These are phyloP conservation scores for Nannizziopsis arthrosporioides DNA, from an alignment of 2,329 filamentous ascomycete species.

Conservation along the genomic window DNA sequence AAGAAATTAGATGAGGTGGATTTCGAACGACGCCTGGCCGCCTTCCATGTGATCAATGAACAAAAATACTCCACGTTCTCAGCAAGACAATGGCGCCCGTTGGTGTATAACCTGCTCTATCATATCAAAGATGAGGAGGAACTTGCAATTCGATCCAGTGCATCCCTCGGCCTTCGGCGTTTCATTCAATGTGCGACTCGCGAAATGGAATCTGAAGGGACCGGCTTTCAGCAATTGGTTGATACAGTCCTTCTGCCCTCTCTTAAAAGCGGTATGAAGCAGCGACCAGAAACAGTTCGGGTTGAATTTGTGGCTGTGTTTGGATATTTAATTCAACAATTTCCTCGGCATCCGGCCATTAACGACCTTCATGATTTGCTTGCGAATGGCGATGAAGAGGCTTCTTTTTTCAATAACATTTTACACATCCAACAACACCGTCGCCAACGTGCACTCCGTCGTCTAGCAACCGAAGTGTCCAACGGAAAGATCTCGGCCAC, in stretches of 20 bases:
- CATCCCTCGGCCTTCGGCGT: constrained; percentile 65
- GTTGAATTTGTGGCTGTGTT: constrained; percentile 71
- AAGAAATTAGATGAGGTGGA: constrained; percentile 72
- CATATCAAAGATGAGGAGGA: constrained; percentile 80
- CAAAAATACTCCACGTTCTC: constrained; percentile 49
- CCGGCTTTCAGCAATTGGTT: constrained; percentile 47
- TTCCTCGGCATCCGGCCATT: constrained; percentile 59
- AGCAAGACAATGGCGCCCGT: constrained; percentile 68
- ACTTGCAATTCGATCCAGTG: constrained; percentile 71
- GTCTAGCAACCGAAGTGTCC: constrained; percentile 58
- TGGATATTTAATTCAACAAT: constrained; percentile 60
- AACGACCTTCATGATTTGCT: constrained; percentile 63
- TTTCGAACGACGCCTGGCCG: constrained; percentile 67
- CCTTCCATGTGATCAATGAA: constrained; percentile 62
- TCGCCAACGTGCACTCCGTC: constrained; percentile 69
- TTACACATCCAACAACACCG: constrained; percentile 80
- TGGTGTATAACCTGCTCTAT: constrained; percentile 81
- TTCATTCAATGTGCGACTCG: constrained; percentile 56
- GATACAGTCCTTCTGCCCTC: constrained; percentile 58
- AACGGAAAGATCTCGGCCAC: constrained; percentile 56
- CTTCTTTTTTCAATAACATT: constrained; percentile 85
- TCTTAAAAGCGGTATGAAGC: constrained; percentile 62
- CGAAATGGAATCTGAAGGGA: constrained; percentile 30
- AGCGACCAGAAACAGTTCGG: constrained; percentile 71
- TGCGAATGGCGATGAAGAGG: constrained; percentile 59